Evolutionary conservation across 768 basidiomycete genomes (phyloP).

Genomic region (Boletales sp.): DNA sequence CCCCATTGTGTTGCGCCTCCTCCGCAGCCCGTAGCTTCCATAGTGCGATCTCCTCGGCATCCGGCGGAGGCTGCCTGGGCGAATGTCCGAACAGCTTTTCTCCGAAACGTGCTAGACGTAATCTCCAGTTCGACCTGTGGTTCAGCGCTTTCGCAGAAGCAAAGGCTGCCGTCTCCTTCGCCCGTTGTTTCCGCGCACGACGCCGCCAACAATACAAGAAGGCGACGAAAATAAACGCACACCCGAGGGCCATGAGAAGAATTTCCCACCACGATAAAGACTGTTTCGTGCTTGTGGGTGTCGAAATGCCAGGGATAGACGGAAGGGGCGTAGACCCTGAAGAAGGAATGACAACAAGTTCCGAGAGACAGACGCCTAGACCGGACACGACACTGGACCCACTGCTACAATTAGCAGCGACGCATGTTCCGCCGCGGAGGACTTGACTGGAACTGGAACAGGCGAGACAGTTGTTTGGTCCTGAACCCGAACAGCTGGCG

Average conservation of each 20-base stretch:
- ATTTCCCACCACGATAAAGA: conserved; percentile 80
- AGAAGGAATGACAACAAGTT: conserved; percentile 53
- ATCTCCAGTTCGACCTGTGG: conserved; percentile 49
- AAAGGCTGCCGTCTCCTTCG: conserved; percentile 62
- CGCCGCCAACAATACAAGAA: conserved; percentile 69
- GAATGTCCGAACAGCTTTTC: conserved; percentile 55
- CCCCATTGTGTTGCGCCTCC: conserved; percentile 45
- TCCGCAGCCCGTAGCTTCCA: conserved; percentile 49
- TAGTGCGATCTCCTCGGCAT: conserved; percentile 46
- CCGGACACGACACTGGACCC: conserved; percentile 57
- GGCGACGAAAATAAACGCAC: conserved; percentile 70
- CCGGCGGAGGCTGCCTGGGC: conserved; percentile 23
- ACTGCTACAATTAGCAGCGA: conserved; percentile 55
- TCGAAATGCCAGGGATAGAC: conserved; percentile 51
- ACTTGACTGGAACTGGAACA: conserved; percentile 63
- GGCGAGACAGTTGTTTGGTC: conserved; percentile 65
- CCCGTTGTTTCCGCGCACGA: conserved; percentile 63
- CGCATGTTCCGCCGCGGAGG: conserved; percentile 63
- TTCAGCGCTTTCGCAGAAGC: conserved; percentile 56
- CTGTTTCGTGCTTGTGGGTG: conserved; percentile 42
- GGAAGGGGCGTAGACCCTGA: conserved; percentile 42
- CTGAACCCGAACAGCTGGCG: conserved; percentile 71
- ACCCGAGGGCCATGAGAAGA: conserved; percentile 76
- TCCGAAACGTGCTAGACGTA: conserved; percentile 53
- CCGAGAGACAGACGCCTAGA: conserved; percentile 77